A percentile compares a stretch with the other conserved stretches of the same genome.
Conservation (phyloP, 169 alveolate species). For the Babesia microti region DNA sequence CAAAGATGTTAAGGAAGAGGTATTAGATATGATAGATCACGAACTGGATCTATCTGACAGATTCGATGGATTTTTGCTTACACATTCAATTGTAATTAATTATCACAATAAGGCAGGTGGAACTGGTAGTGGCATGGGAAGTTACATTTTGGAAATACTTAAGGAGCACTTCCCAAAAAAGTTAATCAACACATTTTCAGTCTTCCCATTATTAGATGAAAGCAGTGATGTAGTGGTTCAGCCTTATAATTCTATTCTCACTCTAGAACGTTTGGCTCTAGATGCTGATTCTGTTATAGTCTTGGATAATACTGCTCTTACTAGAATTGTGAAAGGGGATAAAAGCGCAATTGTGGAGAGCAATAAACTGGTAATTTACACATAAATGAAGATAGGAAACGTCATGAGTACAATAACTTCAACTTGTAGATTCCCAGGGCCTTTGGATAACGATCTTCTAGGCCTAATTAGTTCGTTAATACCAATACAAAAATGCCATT, state of each 20-base stretch:
- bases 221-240: constrained; percentile 97
- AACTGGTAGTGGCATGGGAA: constrained; percentile 99
- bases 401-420: constrained; percentile 64
- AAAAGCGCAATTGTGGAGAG: constrained; percentile 62
- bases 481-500: constrained; percentile 98
- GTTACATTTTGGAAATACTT: constrained; percentile 88
- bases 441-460: constrained; percentile 92
- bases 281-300: constrained; percentile 95
- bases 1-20: constrained; percentile 85
- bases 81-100: constrained; percentile 87
- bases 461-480: constrained; percentile 93
- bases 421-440: constrained; percentile 90
- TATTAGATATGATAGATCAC: constrained; percentile 95
- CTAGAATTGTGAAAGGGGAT: constrained; percentile 90
- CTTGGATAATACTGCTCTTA: constrained; percentile 94
- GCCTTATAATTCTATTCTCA: constrained; percentile 93
- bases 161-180: constrained; percentile 89
- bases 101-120: constrained; percentile 86
- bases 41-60: constrained; percentile 98
- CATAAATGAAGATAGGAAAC: constrained; percentile 2
- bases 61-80: constrained; percentile 92
- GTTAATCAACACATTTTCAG: constrained; percentile 74
- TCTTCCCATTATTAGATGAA: constrained; percentile 84
- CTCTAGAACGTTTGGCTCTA: constrained; percentile 75
- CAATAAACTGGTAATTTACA: constrained; percentile 27